These are phyloP conservation scores for Trametes coccinea DNA, from an alignment of 768 basidiomycete species.

Conservation along the genomic window DNA sequence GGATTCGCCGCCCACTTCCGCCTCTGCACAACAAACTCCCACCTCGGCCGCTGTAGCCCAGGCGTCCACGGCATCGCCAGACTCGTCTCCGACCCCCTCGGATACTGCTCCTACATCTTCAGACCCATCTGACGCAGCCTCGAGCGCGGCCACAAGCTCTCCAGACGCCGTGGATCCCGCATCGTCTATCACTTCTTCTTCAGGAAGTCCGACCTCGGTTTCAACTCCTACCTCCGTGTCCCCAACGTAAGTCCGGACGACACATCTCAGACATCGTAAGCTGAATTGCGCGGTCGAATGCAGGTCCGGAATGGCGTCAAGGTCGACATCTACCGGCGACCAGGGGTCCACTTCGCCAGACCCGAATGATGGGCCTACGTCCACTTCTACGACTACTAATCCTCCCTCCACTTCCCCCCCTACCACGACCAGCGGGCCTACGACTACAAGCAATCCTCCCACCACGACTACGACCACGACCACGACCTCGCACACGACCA, in stretches of 20 bases:
- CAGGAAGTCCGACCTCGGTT: slow-evolving; percentile 24
- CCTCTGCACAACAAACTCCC: background rate
- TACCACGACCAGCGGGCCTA: slow-evolving; percentile 14
- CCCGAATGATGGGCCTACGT: background rate
- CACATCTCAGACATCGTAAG: background rate
- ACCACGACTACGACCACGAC: slow-evolving; percentile 17
- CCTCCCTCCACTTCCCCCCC: slow-evolving; percentile 1
- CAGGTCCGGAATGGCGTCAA: slow-evolving; percentile 3
- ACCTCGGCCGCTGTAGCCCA: background rate
- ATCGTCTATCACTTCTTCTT: slow-evolving; percentile 1
- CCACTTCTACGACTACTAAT: background rate
- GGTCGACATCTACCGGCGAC: background rate
- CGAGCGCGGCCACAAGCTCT: slow-evolving; percentile 2
- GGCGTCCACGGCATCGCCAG: slow-evolving; percentile 11
- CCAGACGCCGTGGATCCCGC: background rate
- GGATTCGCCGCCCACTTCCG: background rate
- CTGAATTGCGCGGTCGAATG: background rate
- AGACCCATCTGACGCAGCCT: slow-evolving; percentile 14
- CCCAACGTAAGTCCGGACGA: background rate
- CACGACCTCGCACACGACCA: background rate
- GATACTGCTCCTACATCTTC: slow-evolving; percentile 20
- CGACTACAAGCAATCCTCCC: slow-evolving; percentile 15
- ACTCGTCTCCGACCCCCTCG: slow-evolving; percentile 14
- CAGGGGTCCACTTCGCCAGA: slow-evolving; percentile 9
- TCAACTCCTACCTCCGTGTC: slow-evolving; percentile 9